Evolutionary conservation across 768 basidiomycete species (phyloP), one percentile per base, ranked within the genome.

Genomic region (Naganishia onofrii): DNA sequence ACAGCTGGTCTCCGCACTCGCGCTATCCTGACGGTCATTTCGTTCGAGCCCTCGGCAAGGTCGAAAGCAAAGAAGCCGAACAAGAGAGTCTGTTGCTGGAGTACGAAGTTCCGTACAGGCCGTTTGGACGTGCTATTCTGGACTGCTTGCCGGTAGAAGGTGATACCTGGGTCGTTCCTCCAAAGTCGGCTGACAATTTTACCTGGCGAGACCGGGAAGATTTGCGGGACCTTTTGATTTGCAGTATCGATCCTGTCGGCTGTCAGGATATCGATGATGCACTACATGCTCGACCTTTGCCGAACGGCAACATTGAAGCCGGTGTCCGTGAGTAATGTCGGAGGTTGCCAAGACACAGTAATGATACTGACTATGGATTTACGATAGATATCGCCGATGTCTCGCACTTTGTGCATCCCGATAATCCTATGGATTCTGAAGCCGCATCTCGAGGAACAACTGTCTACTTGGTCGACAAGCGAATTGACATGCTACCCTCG

Each of bases 241-340:
- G 96, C 80, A 96, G 93, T 77, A 98, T 99, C 74, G 96, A 99
- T 83, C 96, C 96, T 2, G 0, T 69, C 94, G 93, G 87, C 55
- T 98, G 96, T 82, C 92, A 95, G 76, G 96, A 99, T 82, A 99
- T 99, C 21, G 96, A 99, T 76, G 96, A 99, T 79, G 96, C 96
- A 0, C 82, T 99, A 17, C 96, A 99, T 80, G 96, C 95, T 17
- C 85, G 89, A 52, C 84, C 81, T 32, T 82, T 99, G 23, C 88
- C 92, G 0, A 95, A 94, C 75, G 95, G 95, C 1, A 92, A 94
- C 80, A 90, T 97, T 69, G 92, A 99, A 78, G 93, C 93, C 38
- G 96, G 96, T 66, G 96, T 99, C 74, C 95, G 95, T 98, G 76
- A 85, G 94, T 90, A 6, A 28, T 13, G 5, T 3, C 36, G 6